These are phyloP conservation scores for Auricularia heimuer DNA, from an alignment of 768 basidiomycete genomes.

Conservation along the genomic window DNA sequence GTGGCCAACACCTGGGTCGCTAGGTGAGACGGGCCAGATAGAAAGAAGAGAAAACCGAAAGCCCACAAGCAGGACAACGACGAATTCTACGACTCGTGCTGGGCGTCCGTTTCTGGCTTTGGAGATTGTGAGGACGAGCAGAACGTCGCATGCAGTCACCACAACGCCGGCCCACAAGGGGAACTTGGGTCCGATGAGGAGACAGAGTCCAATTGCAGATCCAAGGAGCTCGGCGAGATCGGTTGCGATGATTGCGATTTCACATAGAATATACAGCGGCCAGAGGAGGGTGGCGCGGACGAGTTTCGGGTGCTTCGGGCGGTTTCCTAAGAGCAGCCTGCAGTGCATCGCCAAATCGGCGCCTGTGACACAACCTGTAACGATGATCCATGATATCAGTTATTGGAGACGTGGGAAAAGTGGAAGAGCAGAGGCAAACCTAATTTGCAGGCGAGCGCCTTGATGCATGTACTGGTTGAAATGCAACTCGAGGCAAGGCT, in stretches of 20 bases:
- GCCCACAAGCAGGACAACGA: neutral
- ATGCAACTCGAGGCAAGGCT: neutral
- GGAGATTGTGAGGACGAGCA: slow-evolving; percentile 42
- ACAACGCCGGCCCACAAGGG: slow-evolving; percentile 64
- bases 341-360: slow-evolving; percentile 54
- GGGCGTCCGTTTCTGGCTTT: neutral
- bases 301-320: slow-evolving; percentile 46
- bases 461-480: neutral
- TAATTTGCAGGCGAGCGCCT: slow-evolving; percentile 70
- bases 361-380: slow-evolving; percentile 13
- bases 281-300: slow-evolving; percentile 54
- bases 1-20: slow-evolving; percentile 51
- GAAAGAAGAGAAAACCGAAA: neutral
- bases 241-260: slow-evolving; percentile 66
- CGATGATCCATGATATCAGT: neutral
- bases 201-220: slow-evolving; percentile 68
- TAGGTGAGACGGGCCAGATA: neutral
- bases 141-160: slow-evolving; percentile 57
- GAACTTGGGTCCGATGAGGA: slow-evolving; percentile 54
- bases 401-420: neutral
- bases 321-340: slow-evolving; percentile 54
- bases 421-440: slow-evolving; percentile 27
- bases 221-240: slow-evolving; percentile 77
- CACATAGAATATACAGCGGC: slow-evolving; percentile 45
- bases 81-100: neutral